A percentile compares a stretch with the other conserved stretches of the same genome.
phyloP scores from a whole-genome alignment of 331 rosid genomes.

The Rhamnella rubrinervis region DNA sequence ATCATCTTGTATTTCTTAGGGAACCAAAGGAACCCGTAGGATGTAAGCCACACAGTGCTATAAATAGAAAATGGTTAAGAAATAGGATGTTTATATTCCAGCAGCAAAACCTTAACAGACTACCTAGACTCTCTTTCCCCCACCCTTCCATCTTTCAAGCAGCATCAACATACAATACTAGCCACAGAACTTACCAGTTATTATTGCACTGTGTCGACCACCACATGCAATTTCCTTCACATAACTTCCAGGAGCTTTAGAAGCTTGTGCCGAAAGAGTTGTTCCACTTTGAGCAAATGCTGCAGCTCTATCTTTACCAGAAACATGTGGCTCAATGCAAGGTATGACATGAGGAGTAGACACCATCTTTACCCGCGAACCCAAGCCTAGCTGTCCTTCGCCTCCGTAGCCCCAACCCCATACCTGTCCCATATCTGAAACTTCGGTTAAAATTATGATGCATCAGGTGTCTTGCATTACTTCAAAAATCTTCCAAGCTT shows the following conservation, averaged over 20 bases:
- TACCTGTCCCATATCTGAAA: conserved; percentile 98
- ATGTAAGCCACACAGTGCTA: no score
- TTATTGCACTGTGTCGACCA: conserved; percentile 84
- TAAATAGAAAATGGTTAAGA: no score
- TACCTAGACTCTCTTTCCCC: neutral
- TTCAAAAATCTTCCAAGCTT: conserved; percentile 85
- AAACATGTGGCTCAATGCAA: conserved; percentile 53
- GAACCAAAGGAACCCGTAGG: neutral
- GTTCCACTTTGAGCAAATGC: conserved; percentile 35
- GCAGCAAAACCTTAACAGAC: no score
- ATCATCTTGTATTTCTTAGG: neutral
- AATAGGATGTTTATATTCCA: no score
- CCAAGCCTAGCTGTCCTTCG: conserved; percentile 98
- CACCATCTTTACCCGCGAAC: conserved; percentile 80
- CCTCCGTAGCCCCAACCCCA: conserved; percentile 99
- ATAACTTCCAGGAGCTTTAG: conserved; percentile 58
- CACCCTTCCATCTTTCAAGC: neutral
- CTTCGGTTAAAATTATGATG: conserved; percentile 76
- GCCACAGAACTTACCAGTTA: conserved; percentile 61
- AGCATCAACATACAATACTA: conserved; percentile 1
- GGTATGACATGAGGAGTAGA: conserved; percentile 81
- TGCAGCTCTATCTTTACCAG: conserved; percentile 57
- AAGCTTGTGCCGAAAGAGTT: conserved; percentile 34
- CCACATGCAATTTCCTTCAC: conserved; percentile 87
- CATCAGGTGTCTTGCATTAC: conserved; percentile 77